Conservation (phyloP, 163 green algal genomes). For the Smithsoniella earleae region DNA sequence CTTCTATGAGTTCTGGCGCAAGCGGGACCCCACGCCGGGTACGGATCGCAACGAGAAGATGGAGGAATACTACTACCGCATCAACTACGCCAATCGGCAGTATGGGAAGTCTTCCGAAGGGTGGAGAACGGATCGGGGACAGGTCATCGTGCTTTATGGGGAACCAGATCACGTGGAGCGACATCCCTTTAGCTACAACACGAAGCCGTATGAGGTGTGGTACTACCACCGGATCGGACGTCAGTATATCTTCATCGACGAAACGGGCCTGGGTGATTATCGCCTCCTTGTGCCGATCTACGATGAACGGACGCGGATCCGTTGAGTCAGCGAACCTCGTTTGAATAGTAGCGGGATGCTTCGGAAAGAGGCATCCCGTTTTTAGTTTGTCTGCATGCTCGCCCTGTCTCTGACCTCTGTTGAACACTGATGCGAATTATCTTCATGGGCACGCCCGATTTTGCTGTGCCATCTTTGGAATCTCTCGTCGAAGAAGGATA, state of each 20-base stretch:
- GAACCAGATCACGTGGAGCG: neutral
- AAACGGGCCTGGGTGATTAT: neutral
- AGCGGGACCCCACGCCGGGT: neutral
- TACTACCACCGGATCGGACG: neutral
- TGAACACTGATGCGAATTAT: no score
- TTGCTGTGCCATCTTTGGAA: no score
- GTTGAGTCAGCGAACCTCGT: no score
- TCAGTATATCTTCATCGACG: neutral
- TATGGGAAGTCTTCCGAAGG: neutral
- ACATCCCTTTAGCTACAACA: neutral
- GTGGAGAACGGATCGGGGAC: neutral
- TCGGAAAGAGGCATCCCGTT: no score
- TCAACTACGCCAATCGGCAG: neutral
- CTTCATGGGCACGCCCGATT: no score
- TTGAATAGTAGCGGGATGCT: no score
- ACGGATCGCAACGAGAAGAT: neutral
- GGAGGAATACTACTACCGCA: constrained; percentile 3
- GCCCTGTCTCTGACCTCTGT: no score
- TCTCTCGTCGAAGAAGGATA: no score
- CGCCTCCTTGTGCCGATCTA: neutral
- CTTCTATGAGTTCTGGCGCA: neutral
- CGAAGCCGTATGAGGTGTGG: neutral
- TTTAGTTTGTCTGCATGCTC: no score
- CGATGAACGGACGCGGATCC: neutral
- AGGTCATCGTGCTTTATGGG: neutral